Percentiles rank a stretch among this genome's conserved stretches.
phyloP scores from a whole-genome alignment of 345 rosid genomes.

The Pistacia integerrima region DNA sequence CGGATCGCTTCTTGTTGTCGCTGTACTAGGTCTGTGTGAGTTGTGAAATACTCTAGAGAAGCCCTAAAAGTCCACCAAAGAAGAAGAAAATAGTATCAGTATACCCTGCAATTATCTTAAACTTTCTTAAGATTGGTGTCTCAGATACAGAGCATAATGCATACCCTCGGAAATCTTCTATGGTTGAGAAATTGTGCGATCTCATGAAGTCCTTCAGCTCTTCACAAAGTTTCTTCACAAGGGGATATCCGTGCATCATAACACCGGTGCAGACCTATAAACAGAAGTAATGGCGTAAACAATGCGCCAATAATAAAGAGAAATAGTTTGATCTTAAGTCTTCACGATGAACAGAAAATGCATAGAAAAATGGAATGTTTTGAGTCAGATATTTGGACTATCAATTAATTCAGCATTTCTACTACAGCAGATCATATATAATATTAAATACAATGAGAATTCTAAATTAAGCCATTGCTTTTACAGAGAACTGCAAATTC shows the following conservation, averaged over 20 bases:
- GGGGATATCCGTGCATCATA: conserved; percentile 96
- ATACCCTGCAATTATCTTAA: not conserved
- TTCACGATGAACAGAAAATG: no score
- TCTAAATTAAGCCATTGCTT: not conserved
- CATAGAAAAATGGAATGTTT: not conserved
- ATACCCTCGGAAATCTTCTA: conserved; percentile 97
- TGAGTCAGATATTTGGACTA: not conserved
- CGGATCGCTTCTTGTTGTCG: conserved; percentile 86
- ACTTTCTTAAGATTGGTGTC: not conserved
- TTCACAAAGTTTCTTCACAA: conserved; percentile 75
- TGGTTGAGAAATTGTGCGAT: conserved; percentile 73
- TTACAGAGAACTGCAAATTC: not conserved
- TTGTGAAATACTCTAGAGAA: conserved; percentile 87
- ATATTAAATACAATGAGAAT: not conserved
- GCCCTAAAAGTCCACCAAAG: conserved; percentile 36
- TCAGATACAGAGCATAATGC: conserved; percentile 2
- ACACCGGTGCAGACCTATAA: conserved; percentile 93
- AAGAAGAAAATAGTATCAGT: not conserved
- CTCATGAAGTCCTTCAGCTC: conserved; percentile 92
- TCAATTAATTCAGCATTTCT: not conserved
- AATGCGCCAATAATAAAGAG: not conserved
- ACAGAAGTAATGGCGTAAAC: not conserved
- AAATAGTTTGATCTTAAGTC: no score
- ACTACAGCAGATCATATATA: not conserved
- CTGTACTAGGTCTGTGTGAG: conserved; percentile 78